Evolutionary conservation across 2,329 filamentous ascomycete species (phyloP).

Genomic region (Pleoardoris graminearum): DNA sequence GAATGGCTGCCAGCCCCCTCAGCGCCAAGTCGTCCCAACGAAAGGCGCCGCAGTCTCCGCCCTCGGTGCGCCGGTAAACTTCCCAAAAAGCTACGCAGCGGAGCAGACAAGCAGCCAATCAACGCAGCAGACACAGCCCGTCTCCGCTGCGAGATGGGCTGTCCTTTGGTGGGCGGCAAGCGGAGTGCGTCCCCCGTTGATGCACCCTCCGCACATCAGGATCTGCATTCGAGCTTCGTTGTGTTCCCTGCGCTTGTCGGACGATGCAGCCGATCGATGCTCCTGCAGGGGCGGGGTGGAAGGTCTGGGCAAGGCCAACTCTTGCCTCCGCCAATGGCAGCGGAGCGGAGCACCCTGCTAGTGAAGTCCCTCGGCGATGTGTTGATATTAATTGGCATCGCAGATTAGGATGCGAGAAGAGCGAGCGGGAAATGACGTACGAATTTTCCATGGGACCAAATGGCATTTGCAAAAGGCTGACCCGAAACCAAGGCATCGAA

Average conservation of each 20-base stretch:
- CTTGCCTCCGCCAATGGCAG: not conserved
- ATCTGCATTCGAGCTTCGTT: slow-evolving; percentile 1
- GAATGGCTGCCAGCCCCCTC: slow-evolving; percentile 4
- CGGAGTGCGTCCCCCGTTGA: not conserved
- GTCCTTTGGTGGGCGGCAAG: not conserved
- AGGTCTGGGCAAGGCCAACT: slow-evolving; percentile 4
- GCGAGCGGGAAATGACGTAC: not conserved
- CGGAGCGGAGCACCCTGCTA: slow-evolving; percentile 1
- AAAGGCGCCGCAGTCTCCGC: not conserved
- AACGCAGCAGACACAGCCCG: not conserved
- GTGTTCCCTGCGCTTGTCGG: not conserved
- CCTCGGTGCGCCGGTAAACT: too few species aligned
- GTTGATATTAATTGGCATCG: not conserved
- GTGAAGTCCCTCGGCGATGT: not conserved
- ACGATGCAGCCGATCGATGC: not conserved
- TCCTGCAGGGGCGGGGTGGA: slow-evolving; percentile 5
- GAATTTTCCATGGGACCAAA: slow-evolving; percentile 1
- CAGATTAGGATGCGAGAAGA: not conserved
- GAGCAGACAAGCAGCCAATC: not conserved
- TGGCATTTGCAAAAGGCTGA: slow-evolving; percentile 1
- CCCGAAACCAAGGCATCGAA: too few species aligned
- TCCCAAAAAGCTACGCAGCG: not conserved
- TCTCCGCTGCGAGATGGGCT: not conserved
- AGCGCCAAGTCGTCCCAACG: not conserved
- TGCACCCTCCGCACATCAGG: not conserved